Conservation (phyloP, 75 land plant genomes). For the Azolla pinnata region DNA sequence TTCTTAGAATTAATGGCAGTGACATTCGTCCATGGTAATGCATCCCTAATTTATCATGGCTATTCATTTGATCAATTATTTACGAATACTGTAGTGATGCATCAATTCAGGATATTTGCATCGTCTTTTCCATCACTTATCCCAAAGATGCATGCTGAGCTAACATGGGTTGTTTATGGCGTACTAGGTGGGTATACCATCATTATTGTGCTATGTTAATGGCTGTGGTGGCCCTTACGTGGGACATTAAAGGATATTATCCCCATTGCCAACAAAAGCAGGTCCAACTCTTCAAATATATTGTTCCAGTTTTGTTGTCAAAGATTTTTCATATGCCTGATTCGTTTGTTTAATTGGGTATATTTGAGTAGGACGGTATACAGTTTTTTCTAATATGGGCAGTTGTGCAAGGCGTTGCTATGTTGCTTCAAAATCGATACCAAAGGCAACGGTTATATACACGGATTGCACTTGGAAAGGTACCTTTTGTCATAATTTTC, state of each 20-base stretch:
- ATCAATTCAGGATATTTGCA: background rate
- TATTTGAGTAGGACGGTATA: conserved; percentile 87
- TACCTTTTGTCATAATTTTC: too few species aligned
- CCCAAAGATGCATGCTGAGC: background rate
- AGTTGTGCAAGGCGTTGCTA: conserved; percentile 92
- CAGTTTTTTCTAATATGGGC: conserved; percentile 80
- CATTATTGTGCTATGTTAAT: conserved; percentile 93
- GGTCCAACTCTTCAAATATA: too few species aligned
- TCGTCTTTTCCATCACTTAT: background rate
- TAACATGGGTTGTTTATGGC: conserved; percentile 9
- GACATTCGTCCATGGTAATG: conserved; percentile 95
- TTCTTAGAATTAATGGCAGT: conserved; percentile 88
- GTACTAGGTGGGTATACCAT: conserved; percentile 99
- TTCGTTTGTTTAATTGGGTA: too few species aligned
- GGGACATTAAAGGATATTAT: conserved; percentile 78
- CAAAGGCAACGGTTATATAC: conserved; percentile 93
- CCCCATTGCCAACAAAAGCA: conserved; percentile 65
- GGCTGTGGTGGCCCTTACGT: conserved; percentile 94
- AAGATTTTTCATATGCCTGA: too few species aligned
- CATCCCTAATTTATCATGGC: background rate
- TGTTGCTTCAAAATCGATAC: conserved; percentile 88
- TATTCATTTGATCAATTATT: background rate
- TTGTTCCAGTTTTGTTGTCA: too few species aligned
- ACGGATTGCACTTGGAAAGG: conserved; percentile 96
- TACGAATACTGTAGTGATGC: conserved; percentile 1